Conservation (phyloP, 805 yeast species). For the Ogataea salicorniae region DNA sequence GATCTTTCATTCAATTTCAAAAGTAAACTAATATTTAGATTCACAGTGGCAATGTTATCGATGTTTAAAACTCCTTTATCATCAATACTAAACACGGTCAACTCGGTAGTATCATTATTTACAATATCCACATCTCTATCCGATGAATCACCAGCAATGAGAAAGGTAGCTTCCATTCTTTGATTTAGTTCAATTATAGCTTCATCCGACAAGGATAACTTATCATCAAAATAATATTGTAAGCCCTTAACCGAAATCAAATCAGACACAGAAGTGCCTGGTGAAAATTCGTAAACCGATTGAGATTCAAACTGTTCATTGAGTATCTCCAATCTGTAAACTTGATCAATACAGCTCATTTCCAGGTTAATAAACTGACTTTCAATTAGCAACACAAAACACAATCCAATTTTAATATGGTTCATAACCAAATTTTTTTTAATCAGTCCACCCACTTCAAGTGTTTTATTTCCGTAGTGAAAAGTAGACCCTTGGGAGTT, state of each 20-base stretch:
- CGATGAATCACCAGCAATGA: constrained; percentile 5
- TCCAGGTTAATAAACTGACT: constrained; percentile 3
- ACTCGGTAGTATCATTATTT: constrained; percentile 5
- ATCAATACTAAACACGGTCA: constrained; percentile 10
- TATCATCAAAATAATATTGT: constrained; percentile 6
- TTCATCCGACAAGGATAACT: constrained; percentile 3
- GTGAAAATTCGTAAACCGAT: constrained; percentile 9
- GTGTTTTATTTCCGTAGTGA: neutral
- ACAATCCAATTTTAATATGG: constrained; percentile 3
- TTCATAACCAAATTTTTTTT: neutral
- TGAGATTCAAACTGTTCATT: constrained; percentile 2
- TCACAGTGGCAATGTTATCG: constrained; percentile 11
- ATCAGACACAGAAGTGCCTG: constrained; percentile 8
- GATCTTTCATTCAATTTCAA: neutral
- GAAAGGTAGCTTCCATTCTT: constrained; percentile 6
- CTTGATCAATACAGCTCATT: neutral
- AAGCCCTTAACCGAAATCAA: constrained; percentile 1
- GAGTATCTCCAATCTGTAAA: constrained; percentile 1
- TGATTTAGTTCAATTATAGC: neutral
- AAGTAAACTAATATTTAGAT: constrained; percentile 2
- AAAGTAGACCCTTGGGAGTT: too few species aligned
- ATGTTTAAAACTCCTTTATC: constrained; percentile 3
- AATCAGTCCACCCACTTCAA: neutral
- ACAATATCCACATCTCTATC: constrained; percentile 5
- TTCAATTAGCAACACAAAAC: constrained; percentile 6